Conservation (phyloP, 2,329 filamentous ascomycete species). For the Hirsutella minnesotensis region DNA sequence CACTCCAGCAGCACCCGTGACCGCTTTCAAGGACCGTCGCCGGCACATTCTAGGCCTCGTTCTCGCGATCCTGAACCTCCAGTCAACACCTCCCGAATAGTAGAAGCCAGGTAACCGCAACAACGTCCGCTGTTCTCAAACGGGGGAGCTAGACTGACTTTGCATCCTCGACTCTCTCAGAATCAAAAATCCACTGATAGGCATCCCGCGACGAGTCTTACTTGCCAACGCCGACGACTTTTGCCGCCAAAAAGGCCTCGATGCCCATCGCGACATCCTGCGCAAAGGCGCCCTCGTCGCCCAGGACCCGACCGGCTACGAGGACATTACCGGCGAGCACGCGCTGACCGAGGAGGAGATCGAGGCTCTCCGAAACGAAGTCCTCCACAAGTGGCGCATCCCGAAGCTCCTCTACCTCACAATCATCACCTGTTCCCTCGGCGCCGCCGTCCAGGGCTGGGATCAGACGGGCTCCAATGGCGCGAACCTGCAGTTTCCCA, state of each 20-base stretch:
- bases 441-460: slow-evolving; percentile 60
- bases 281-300: slow-evolving; percentile 63
- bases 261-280: slow-evolving; percentile 45
- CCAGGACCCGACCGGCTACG: slow-evolving; percentile 52
- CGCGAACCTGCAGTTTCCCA: slow-evolving; percentile 50
- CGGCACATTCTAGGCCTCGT: slow-evolving; percentile 24
- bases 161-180: slow-evolving; percentile 9
- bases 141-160: slow-evolving; percentile 6
- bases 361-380: slow-evolving; percentile 46
- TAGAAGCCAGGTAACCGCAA: slow-evolving; percentile 30
- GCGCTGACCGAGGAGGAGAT: slow-evolving; percentile 50
- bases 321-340: slow-evolving; percentile 43
- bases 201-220: slow-evolving; percentile 38
- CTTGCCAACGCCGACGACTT: slow-evolving; percentile 48
- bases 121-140: not conserved
- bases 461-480: slow-evolving; percentile 54
- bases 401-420: slow-evolving; percentile 53
- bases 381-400: slow-evolving; percentile 55
- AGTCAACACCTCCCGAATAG: slow-evolving; percentile 32
- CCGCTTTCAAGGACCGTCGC: slow-evolving; percentile 16
- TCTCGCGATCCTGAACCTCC: slow-evolving; percentile 17
- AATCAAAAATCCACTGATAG: slow-evolving; percentile 37
- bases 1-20: slow-evolving; percentile 11
- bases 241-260: slow-evolving; percentile 44
- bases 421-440: slow-evolving; percentile 56